Base-by-base conservation (phyloP, 139 green algal species). In the Nannochloris sp. region DNA sequence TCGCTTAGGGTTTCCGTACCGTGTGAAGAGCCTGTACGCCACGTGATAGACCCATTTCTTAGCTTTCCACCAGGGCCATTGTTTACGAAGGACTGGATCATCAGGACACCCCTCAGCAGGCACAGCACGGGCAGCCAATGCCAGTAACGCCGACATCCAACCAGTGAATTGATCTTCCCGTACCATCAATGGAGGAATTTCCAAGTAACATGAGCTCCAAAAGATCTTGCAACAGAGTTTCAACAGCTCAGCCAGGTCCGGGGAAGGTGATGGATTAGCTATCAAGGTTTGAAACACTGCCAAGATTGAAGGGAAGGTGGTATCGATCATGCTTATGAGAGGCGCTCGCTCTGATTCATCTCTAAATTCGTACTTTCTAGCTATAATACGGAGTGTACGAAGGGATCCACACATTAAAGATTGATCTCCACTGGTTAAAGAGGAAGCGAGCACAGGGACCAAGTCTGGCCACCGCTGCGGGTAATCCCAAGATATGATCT, bases 21-120 rank as follows among this genome's bases (percentile, higher is more conserved):
- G 78, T 62, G 7, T 87, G 73, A 92, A 92, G 6, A 97, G 55
- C 38, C 86, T 78, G 60, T 86, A 81, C 0, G 73, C 78, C 53
- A 94, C 88, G 79, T 97, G 90, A 68, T 96, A 79, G 48, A 84
- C 78, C 93, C 93, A 99, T 82, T 99, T 99, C 73, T 93, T 95
- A 32, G 78, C 76, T 71, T 99, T 99, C 90, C 92, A 97, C 89
- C 89, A 98, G 23, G 81, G 65, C 75, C 82, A 95, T 13, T 69
- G 51, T 34, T 76, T 72, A 6, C 84, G 77, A 6, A 84, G 69
- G 6, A 92, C 84, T 13, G 35, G 27, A 64, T 89, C 81, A 31
- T 74, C 53, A 1, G 89, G 85, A 70, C 83, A 4, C 35, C 69
- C 12, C 42, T 88, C 82, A 75, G 62, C 38, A n/a, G 92, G 93